These are phyloP conservation scores for Musa itinerans DNA, from an alignment of 176 grass and related monocot genomes.

Conservation along the genomic window DNA sequence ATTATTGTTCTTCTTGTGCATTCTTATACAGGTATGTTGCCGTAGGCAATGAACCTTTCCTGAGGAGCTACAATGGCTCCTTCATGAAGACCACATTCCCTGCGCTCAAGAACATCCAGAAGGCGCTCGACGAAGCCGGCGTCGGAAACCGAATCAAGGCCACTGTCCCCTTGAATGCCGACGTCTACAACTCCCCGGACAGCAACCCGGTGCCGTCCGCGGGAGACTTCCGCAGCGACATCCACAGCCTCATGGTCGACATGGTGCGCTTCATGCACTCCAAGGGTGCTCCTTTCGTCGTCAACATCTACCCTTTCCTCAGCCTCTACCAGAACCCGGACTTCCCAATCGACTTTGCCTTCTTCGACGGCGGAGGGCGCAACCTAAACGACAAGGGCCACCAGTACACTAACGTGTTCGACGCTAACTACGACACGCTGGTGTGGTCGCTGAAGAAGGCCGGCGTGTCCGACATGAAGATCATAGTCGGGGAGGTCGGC, in stretches of 20 bases:
- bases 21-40: background rate
- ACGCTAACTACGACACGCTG: conserved; percentile 83
- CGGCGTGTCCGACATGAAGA: conserved; percentile 49
- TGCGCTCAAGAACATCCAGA: conserved; percentile 15
- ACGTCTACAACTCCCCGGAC: conserved; percentile 10
- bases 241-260: conserved; percentile 1
- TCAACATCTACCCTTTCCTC: conserved; percentile 12
- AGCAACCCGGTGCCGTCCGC: background rate
- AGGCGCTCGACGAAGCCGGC: background rate
- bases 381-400: background rate
- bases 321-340: conserved; percentile 1
- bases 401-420: conserved; percentile 73
- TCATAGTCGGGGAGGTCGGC: conserved; percentile 67
- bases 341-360: conserved; percentile 6
- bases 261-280: background rate
- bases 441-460: conserved; percentile 65
- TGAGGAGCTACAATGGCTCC: background rate
- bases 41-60: conserved; percentile 1
- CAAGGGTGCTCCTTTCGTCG: background rate
- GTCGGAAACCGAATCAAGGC: background rate
- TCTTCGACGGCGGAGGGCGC: background rate
- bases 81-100: conserved; percentile 5
- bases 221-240: background rate
- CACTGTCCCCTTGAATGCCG: conserved; percentile 4
- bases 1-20: background rate